Evolutionary conservation across 306 rosid species (phyloP).

Genomic region (Inga oerstediana): DNA sequence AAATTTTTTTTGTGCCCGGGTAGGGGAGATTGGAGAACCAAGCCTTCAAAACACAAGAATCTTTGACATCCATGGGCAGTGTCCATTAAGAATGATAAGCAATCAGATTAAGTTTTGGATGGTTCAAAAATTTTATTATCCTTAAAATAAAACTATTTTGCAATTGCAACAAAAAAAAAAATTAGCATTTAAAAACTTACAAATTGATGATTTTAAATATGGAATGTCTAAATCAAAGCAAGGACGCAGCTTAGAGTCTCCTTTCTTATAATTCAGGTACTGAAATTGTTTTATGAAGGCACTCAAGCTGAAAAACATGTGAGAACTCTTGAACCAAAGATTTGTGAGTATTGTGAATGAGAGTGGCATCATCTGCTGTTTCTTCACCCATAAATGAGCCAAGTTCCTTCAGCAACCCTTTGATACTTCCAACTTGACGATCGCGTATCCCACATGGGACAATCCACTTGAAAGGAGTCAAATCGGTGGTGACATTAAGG

Average conservation of each 20-base stretch:
- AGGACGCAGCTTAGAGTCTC: not conserved
- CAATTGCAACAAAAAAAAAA: no score
- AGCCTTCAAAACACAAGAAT: no score
- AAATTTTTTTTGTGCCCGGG: no score
- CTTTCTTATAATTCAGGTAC: slow-evolving; percentile 8
- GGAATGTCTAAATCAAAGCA: not conserved
- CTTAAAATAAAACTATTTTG: no score
- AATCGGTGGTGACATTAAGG: slow-evolving; percentile 47
- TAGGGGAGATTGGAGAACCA: no score
- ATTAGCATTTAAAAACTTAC: not conserved
- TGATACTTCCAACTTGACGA: slow-evolving; percentile 51
- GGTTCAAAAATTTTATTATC: no score
- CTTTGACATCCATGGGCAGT: no score
- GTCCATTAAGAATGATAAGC: no score
- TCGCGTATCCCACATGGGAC: slow-evolving; percentile 63
- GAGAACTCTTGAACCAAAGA: slow-evolving; percentile 57
- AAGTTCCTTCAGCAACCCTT: slow-evolving; percentile 37
- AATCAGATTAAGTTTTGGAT: no score
- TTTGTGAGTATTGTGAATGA: slow-evolving; percentile 41
- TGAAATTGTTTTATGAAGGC: slow-evolving; percentile 33
- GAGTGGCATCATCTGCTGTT: slow-evolving; percentile 1
- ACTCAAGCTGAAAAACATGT: slow-evolving; percentile 49
- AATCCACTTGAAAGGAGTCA: slow-evolving; percentile 52
- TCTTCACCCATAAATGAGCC: not conserved
- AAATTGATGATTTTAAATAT: not conserved